Evolutionary conservation across 2,329 filamentous ascomycete species (phyloP).

Genomic region (Ophiostoma tasmaniense): DNA sequence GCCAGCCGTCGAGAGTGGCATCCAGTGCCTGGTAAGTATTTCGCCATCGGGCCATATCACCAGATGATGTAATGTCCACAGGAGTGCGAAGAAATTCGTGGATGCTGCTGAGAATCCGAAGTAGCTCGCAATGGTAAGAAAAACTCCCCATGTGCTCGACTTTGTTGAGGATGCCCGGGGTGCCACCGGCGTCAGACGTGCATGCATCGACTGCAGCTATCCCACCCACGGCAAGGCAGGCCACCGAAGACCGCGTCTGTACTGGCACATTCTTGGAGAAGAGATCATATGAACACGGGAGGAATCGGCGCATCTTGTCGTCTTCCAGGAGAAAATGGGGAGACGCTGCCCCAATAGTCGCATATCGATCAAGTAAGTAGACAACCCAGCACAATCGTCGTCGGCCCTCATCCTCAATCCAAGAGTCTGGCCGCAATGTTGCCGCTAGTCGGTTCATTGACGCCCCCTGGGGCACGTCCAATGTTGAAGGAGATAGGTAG

Average conservation of each 20-base stretch:
- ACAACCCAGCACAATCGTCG: constrained; percentile 89
- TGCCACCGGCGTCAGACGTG: constrained; percentile 13
- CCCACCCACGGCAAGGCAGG: constrained; percentile 19
- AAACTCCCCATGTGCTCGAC: constrained; percentile 80
- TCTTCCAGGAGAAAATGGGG: constrained; percentile 69
- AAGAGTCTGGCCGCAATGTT: constrained; percentile 53
- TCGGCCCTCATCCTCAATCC: constrained; percentile 81
- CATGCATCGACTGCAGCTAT: constrained; percentile 1
- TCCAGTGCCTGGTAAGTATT: constrained; percentile 77
- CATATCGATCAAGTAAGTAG: constrained; percentile 84
- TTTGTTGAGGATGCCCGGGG: constrained; percentile 38
- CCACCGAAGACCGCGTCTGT: constrained; percentile 61
- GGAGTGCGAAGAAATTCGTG: constrained; percentile 83
- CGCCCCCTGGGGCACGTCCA: neutral
- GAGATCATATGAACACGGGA: constrained; percentile 80
- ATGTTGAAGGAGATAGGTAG: constrained; percentile 39
- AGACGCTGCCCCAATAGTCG: constrained; percentile 42
- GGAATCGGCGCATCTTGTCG: constrained; percentile 73
- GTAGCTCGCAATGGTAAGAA: constrained; percentile 80
- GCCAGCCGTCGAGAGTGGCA: constrained; percentile 70
- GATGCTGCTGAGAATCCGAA: constrained; percentile 77
- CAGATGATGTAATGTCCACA: constrained; percentile 73
- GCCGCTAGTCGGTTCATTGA: neutral
- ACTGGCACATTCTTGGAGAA: constrained; percentile 78
- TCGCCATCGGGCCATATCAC: constrained; percentile 85